phyloP scores from a whole-genome alignment of 2,329 filamentous ascomycete species.

The Dothistroma septosporum region DNA sequence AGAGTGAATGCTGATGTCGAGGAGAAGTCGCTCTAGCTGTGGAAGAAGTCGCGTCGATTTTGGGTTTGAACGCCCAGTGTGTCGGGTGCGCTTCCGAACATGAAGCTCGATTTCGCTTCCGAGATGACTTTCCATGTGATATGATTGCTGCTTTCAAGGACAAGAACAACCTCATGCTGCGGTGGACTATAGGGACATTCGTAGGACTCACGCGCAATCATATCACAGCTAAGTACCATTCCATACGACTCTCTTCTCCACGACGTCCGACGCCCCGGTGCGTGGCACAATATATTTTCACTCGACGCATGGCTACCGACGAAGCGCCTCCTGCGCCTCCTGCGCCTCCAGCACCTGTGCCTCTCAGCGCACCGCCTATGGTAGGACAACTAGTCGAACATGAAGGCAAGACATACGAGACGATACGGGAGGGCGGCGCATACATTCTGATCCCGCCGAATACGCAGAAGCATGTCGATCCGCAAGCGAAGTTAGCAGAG shows the following conservation, averaged over 20 bases:
- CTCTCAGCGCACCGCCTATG: constrained; percentile 24
- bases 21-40: too few species aligned
- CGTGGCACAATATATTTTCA: background rate
- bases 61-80: background rate
- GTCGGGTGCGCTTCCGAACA: background rate
- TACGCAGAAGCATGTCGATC: constrained; percentile 46
- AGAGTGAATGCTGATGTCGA: too few species aligned
- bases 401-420: constrained; percentile 40
- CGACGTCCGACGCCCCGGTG: background rate
- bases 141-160: background rate
- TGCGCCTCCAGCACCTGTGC: constrained; percentile 12
- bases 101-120: background rate
- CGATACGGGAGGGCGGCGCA: constrained; percentile 64
- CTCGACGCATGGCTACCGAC: background rate
- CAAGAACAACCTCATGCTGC: background rate
- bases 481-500: constrained; percentile 39
- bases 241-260: background rate
- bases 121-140: background rate
- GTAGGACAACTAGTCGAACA: constrained; percentile 34
- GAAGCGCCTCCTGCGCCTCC: background rate
- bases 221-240: background rate
- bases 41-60: too few species aligned
- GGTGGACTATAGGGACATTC: background rate
- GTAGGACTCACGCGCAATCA: background rate
- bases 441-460: constrained; percentile 60